Base-by-base conservation (phyloP, 1,139 yeast genomes). In the Yamadazyma triangularis region DNA sequence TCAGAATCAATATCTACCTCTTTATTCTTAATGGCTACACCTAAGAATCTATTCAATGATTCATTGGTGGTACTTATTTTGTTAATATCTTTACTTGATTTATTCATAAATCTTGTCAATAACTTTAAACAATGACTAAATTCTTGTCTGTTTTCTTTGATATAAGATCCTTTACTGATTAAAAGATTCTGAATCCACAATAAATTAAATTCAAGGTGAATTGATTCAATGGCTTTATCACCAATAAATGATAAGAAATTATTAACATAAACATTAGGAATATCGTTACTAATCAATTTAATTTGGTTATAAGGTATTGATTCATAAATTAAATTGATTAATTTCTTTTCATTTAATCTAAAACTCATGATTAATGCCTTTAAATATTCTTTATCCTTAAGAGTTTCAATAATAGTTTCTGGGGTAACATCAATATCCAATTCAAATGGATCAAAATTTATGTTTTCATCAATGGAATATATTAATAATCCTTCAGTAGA, bases 361-460 rank as follows among this genome's bases (percentile, higher is more conserved):
- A 91, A 89, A 1, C 97, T 77, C 96, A 93, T 89, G 15, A 89
- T 85, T 36, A 91, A 58, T 0, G 97, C 94, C 27, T 77, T 75
- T 42, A 89, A 62, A 51, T 77, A 88, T 36, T 88, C 89, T 39
- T 77, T 78, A 32, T 81, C 85, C 12, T 65, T 48, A 31, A 89
- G 61, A 9, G 78, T 71, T 35, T 77, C 82, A 18, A 77, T 37
- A 0, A 89, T 82, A 5, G 84, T 66, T 29, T 77, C 82, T 0
- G 96, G 94, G 0, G 98, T 91, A 24, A 91, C 78, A 48, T 93
- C 98, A 29, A 89, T 69, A 52, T 91, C 98, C 50, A 91, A 71
- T 54, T 93, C 97, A 55, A 86, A 87, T 26, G 99, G 98, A 64
- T 91, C 99, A 51, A 91, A 93, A 27, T 79, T 63, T 28, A 86